Evolutionary conservation across 1,284 basidiomycete species (phyloP), one percentile per base, ranked within the genome.

Genomic region (Ustilago shanxiensis): DNA sequence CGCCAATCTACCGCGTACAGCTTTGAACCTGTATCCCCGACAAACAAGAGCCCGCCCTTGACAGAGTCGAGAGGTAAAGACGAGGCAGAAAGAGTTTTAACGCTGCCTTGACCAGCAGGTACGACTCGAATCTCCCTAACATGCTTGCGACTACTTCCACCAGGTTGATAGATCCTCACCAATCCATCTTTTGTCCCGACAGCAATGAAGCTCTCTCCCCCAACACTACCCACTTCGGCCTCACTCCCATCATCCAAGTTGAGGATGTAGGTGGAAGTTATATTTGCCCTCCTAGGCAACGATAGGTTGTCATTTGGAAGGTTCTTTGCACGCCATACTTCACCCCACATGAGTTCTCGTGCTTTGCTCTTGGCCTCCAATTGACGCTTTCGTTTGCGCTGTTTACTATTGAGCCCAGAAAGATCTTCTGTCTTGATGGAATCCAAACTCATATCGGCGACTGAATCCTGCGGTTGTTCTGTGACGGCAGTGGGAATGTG

Each of bases 281-380:
- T 80, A 51, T 80, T 76, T 8, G 81, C 75, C 14, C 74, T 57
- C 37, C 79, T 60, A 20, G 78, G 79, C 26, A 83, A 47, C 2
- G 70, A 74, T 4, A 83, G 67, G 33, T 70, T 69, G 60, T 83
- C 81, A 51, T 83, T 81, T 26, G 81, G 78, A 26, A 83, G 64
- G 29, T 81, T 80, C 31, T 83, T 83, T 6, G 81, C 79, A 8
- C 81, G 55, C 81, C 81, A 83, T 4, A 81, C 64, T 53, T 83
- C 79, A 22, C 81, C 81, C 75, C 75, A 79, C 14, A 70, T 18
- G 14, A 79, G 53, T 60, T 83, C 79, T 54, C 77, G 58, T 6
- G 76, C 77, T 60, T 79, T 81, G 35, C 53, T 54, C 33, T 73
- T 65, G 13, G 70, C 74, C 39, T 81, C 79, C 8, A 67, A 63